These are phyloP conservation scores for Tolypocladium sp. DNA, from an alignment of 2,329 filamentous ascomycete species.

Conservation along the genomic window DNA sequence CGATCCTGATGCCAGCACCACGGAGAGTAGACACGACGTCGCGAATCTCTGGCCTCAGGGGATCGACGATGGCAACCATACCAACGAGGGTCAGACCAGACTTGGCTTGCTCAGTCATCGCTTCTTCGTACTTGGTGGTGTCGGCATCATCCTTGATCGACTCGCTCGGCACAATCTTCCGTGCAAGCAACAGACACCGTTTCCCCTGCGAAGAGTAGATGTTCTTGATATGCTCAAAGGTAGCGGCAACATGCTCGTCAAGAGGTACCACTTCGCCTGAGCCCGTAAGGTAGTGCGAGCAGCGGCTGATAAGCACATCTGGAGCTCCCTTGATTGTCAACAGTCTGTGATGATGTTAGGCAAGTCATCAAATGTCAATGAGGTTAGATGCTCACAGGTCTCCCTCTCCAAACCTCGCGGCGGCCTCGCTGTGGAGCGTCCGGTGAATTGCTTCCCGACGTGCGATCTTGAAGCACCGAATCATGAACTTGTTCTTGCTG, in stretches of 20 bases:
- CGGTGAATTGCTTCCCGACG: slow-evolving; percentile 20
- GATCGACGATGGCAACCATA: slow-evolving; percentile 70
- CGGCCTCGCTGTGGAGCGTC: slow-evolving; percentile 28
- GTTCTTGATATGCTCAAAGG: slow-evolving; percentile 54
- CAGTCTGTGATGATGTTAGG: slow-evolving; percentile 23
- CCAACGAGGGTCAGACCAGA: slow-evolving; percentile 61
- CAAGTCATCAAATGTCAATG: background rate
- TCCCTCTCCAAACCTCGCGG: slow-evolving; percentile 20
- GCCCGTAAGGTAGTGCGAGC: slow-evolving; percentile 44
- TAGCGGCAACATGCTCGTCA: slow-evolving; percentile 29
- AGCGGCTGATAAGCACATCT: slow-evolving; percentile 60
- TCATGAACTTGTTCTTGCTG: slow-evolving; percentile 78
- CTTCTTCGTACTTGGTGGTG: slow-evolving; percentile 40
- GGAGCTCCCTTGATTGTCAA: slow-evolving; percentile 74
- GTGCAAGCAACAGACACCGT: slow-evolving; percentile 57
- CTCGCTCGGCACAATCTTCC: slow-evolving; percentile 41
- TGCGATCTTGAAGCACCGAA: slow-evolving; percentile 46
- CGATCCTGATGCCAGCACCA: slow-evolving; percentile 62
- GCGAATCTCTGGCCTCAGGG: slow-evolving; percentile 63
- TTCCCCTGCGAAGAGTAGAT: slow-evolving; percentile 60
- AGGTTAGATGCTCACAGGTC: slow-evolving; percentile 30
- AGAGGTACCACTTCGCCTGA: slow-evolving; percentile 46
- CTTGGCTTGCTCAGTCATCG: slow-evolving; percentile 43
- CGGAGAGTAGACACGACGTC: slow-evolving; percentile 57
- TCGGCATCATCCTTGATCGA: slow-evolving; percentile 28